Conservation (phyloP, 352 stramenopile species). For the Globisporangium abappressorium region DNA sequence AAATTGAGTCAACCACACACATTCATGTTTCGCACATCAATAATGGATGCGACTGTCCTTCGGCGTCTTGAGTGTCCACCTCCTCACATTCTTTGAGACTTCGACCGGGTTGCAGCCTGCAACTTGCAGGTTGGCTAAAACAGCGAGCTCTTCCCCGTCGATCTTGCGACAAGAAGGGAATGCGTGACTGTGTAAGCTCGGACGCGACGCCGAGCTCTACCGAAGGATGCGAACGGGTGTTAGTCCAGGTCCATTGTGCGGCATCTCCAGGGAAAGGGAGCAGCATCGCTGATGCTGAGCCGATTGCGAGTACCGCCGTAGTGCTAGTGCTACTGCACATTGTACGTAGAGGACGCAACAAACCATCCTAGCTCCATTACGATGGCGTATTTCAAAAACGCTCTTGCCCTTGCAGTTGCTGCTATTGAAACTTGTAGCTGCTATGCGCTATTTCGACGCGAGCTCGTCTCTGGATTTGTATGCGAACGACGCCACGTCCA, state of each 20-base stretch:
- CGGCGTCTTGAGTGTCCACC: background rate
- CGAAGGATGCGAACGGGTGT: too few species aligned
- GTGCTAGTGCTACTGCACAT: too few species aligned
- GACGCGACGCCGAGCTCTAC: too few species aligned
- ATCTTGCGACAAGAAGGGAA: background rate
- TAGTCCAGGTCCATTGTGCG: too few species aligned
- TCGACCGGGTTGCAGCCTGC: background rate
- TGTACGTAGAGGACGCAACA: too few species aligned
- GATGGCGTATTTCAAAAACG: too few species aligned
- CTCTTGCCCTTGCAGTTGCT: background rate
- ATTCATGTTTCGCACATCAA: background rate
- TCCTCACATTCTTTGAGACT: background rate
- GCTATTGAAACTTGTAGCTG: background rate
- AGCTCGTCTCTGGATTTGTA: constrained; percentile 34
- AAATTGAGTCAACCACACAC: background rate
- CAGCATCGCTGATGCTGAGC: too few species aligned
- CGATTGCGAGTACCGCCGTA: too few species aligned
- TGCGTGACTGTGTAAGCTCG: too few species aligned
- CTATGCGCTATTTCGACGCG: constrained; percentile 5
- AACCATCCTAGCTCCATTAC: too few species aligned
- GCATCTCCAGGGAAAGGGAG: too few species aligned
- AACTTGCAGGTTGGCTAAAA: background rate
- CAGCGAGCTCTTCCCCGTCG: background rate
- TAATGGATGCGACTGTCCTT: background rate
- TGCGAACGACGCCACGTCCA: constrained; percentile 54